Evolutionary conservation across 345 rosid species (phyloP), one percentile per base, ranked within the genome.

Genomic region (Syzygium oleosum): DNA sequence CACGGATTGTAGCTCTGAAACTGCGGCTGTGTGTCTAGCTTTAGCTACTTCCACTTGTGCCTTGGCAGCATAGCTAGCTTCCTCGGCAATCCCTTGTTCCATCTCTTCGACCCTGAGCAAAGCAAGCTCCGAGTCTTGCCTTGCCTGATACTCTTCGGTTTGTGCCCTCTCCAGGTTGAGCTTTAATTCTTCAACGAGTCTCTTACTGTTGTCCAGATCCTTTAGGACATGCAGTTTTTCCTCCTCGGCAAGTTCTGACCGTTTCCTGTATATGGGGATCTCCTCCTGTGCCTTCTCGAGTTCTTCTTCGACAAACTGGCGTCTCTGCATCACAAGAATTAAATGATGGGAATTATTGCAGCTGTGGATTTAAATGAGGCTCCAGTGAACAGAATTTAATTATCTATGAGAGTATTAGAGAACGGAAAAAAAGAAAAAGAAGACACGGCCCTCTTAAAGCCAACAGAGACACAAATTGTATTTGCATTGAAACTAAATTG

Each of bases 21-120:
- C 90, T 5, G 99, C 98, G 21, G 98, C 91, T 53, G 92, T 61
- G 85, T 97, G 94, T 89, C 99, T 94, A 52, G 95, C 94, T 91
- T 93, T 93, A 86, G 99, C 99, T 88, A 97, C 98, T 92, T 96
- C 99, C 85, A 96, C 94, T 91, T 97, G 99, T 41, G 98, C 95
- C 95, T 94, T 97, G 84, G 99, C 96, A 58, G 99, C 99, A 88
- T 95, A 97, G 87, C 99, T 96, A 79, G 90, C 95, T 84, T 96
- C 99, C 87, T 94, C 97, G 52, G 95, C 97, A 78, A 97, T 94
- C 52, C 99, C 99, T 88, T 97, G 97, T 90, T 97, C 95, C 94
- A 97, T 92, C 90, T 97, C 99, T 90, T 95, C 96, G 86, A 95
- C 96, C 90, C 99, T 94, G 68, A 97, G 93, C 92, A 92, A 94